Conservation (phyloP, 192 early-diverging fungal genomes). For the Coemansia furcata region DNA sequence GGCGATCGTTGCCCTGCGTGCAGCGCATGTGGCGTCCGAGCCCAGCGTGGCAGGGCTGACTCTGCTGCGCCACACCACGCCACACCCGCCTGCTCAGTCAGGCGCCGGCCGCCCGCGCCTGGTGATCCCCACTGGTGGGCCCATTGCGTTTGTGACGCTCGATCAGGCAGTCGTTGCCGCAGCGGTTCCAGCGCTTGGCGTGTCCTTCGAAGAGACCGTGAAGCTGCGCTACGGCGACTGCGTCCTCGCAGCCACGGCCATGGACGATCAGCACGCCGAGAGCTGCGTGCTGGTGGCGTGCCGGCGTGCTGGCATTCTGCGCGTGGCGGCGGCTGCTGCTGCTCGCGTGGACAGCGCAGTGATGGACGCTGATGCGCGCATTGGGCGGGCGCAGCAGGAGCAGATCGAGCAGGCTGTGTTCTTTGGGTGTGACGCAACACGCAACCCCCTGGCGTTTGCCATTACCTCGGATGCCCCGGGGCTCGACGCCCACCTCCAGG, state of each 20-base stretch:
- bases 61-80: constrained; percentile 8
- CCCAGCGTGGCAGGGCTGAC: constrained; percentile 23
- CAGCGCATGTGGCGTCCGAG: constrained; percentile 14
- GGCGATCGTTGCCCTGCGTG: constrained; percentile 16
- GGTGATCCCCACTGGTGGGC: constrained; percentile 29
- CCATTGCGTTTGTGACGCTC: constrained; percentile 23
- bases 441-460: constrained; percentile 34
- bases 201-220: constrained; percentile 29
- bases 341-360: not conserved
- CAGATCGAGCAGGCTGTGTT: constrained; percentile 53
- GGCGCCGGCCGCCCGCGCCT: constrained; percentile 13
- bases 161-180: constrained; percentile 7
- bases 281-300: constrained; percentile 27
- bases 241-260: constrained; percentile 16
- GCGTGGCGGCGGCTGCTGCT: constrained; percentile 9
- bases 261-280: constrained; percentile 7
- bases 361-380: not conserved
- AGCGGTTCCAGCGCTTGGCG: constrained; percentile 5
- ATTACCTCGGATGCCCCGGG: constrained; percentile 18
- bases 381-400: constrained; percentile 14
- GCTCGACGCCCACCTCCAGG: constrained; percentile 27
- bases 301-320: constrained; percentile 31
- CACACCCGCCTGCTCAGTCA: not conserved
- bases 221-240: constrained; percentile 23
- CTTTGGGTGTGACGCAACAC: constrained; percentile 18